A percentile compares a stretch with the other conserved stretches of the same genome.
These are phyloP conservation scores for Aspergillus biplanus DNA, from an alignment of 495 filamentous ascomycete species.

Conservation along the genomic window DNA sequence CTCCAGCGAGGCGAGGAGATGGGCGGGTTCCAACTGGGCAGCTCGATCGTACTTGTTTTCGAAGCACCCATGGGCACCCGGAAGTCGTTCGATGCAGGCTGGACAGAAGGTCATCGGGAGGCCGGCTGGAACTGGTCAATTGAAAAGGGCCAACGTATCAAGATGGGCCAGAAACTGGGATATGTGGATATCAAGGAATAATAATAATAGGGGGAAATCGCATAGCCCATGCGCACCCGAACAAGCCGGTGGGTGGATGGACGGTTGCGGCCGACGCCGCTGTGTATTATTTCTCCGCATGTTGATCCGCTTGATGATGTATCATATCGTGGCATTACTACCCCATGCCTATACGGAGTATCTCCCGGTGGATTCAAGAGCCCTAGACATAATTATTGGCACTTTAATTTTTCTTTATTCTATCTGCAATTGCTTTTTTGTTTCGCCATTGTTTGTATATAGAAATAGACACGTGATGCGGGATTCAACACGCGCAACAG, in stretches of 20 bases:
- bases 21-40: conserved; percentile 96
- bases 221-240: background rate
- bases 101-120: conserved; percentile 55
- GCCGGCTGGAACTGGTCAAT: conserved; percentile 84
- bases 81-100: conserved; percentile 68
- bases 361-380: too few species aligned
- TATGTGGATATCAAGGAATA: conserved; percentile 46
- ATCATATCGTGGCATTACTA: conserved; percentile 7
- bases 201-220: background rate
- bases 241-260: background rate
- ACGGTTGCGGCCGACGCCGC: background rate
- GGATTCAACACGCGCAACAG: conserved; percentile 11
- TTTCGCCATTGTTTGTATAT: conserved; percentile 2
- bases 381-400: too few species aligned
- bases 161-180: conserved; percentile 88
- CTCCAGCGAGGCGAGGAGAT: conserved; percentile 90
- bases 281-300: conserved; percentile 11
- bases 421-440: background rate
- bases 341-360: too few species aligned
- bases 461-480: conserved; percentile 18
- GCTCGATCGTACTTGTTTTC: conserved; percentile 94
- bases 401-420: background rate
- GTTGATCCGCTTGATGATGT: conserved; percentile 6
- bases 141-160: conserved; percentile 82
- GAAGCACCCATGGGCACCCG: conserved; percentile 77